These are phyloP conservation scores for Kurtzmaniella fragi DNA, from an alignment of 805 yeast genomes.

Conservation along the genomic window DNA sequence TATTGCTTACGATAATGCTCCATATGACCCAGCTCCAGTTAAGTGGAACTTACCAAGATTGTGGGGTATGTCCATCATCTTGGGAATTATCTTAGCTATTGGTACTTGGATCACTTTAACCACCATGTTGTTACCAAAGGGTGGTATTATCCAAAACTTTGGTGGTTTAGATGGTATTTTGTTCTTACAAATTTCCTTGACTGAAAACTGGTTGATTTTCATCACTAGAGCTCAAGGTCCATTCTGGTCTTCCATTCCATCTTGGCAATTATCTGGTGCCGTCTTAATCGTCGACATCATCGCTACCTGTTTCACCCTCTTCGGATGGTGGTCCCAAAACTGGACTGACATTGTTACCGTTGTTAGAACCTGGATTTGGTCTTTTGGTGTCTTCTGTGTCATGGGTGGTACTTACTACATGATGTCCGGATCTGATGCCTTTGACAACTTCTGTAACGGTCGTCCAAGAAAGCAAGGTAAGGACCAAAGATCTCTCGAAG, in stretches of 20 bases:
- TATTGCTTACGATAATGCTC: slow-evolving; percentile 97
- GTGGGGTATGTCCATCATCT: slow-evolving; percentile 92
- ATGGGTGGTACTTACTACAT: slow-evolving; percentile 95
- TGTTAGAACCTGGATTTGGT: slow-evolving; percentile 91
- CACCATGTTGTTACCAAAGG: slow-evolving; percentile 84
- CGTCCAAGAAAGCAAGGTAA: slow-evolving; percentile 52
- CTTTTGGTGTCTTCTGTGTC: slow-evolving; percentile 95
- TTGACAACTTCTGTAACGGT: slow-evolving; percentile 84
- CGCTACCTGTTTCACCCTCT: slow-evolving; percentile 87
- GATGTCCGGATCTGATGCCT: slow-evolving; percentile 77
- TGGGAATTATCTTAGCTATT: slow-evolving; percentile 81
- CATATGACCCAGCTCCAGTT: slow-evolving; percentile 87
- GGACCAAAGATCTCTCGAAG: slow-evolving; percentile 69
- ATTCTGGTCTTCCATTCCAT: slow-evolving; percentile 95
- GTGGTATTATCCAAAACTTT: slow-evolving; percentile 94
- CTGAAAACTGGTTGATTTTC: slow-evolving; percentile 97
- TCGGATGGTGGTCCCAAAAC: slow-evolving; percentile 98
- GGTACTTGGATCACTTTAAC: slow-evolving; percentile 96
- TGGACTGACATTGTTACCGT: slow-evolving; percentile 95
- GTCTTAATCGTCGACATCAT: slow-evolving; percentile 84
- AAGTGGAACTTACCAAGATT: slow-evolving; percentile 96
- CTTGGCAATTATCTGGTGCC: slow-evolving; percentile 96
- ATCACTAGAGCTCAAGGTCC: slow-evolving; percentile 97
- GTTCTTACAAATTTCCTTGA: slow-evolving; percentile 89
- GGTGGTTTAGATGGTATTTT: slow-evolving; percentile 91